Evolutionary conservation across 768 basidiomycete genomes (phyloP).

Genomic region (Mycena pura): DNA sequence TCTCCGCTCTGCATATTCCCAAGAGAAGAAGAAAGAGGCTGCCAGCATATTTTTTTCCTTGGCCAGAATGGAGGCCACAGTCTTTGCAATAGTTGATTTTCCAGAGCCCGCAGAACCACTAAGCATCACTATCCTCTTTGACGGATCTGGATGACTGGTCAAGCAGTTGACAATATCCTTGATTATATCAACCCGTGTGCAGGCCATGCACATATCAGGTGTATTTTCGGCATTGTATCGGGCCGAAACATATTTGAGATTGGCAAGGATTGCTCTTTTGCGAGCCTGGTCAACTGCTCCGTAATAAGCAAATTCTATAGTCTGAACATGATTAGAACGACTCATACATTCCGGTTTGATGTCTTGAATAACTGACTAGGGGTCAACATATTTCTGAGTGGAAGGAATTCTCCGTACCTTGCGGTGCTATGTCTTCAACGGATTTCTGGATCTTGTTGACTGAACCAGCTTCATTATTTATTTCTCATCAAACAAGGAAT

Average conservation of each 20-base stretch:
- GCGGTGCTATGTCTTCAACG: too few species aligned
- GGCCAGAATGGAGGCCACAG: not conserved
- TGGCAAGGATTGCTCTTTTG: not conserved
- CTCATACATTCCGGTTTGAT: too few species aligned
- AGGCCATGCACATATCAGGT: not conserved
- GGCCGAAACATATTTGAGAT: not conserved
- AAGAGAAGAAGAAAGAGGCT: conserved; percentile 13
- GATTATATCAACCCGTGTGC: conserved; percentile 4
- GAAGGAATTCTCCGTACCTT: too few species aligned
- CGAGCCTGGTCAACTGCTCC: not conserved
- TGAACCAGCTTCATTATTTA: too few species aligned
- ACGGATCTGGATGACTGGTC: not conserved
- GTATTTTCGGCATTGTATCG: conserved; percentile 8
- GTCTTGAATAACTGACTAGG: too few species aligned
- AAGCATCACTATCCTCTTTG: not conserved
- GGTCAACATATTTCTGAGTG: too few species aligned
- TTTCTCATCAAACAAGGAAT: too few species aligned
- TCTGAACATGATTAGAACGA: too few species aligned
- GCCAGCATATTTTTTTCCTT: not conserved
- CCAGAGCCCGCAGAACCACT: conserved; percentile 1
- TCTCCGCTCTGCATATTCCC: not conserved
- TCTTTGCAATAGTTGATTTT: conserved; percentile 16
- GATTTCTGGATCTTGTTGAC: too few species aligned
- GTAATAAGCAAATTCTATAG: too few species aligned
- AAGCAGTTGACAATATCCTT: not conserved